Base-by-base conservation (phyloP, 345 rosid species). In the Limnanthes douglasii region DNA sequence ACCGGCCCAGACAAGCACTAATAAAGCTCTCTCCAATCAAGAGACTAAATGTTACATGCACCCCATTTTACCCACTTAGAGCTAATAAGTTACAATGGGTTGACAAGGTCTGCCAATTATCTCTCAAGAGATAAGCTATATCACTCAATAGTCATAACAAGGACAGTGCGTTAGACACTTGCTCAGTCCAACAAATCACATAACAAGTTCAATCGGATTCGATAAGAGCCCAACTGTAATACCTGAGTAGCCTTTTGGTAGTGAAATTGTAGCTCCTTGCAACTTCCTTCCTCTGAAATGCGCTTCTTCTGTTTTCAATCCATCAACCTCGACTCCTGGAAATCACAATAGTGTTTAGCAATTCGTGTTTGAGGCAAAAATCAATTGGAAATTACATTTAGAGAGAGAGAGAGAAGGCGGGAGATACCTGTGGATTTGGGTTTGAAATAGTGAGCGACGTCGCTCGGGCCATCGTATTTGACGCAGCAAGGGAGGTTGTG, bases 401-500 rank as follows among this genome's bases (percentile, higher is more conserved):
- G 7, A 11, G 8, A 18, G 11, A 21, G 5, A 9, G 14, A 13
- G n/a, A 9, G 11, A 31, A 3, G 4, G 32, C 9, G 11, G 17
- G 5, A 7, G 15, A 21, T 57, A 76, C 98, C 84, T 3, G 57
- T 48, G 40, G 66, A 8, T 49, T 65, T 72, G 63, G 94, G 79
- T 62, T 58, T 88, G 77, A 77, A 79, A 63, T 74, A 88, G 30
- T 79, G 63, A 29, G 94, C 72, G 39, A 84, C 82, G 31, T 66
- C 34, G 51, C 66, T 34, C 39, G 90, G 84, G 21, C 92, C 95
- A 45, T 67, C 53, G 58, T 61, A 57, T 53, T 65, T 74, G 74
- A 84, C 55, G 67, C 80, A 66, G 57, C 95, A 88, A 49, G 95
- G 95, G n/a, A 83, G 75, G 12, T 60, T 72, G 50, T 79, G 95